phyloP scores from a whole-genome alignment of 495 filamentous ascomycete species.

The Penicillium coffeae region DNA sequence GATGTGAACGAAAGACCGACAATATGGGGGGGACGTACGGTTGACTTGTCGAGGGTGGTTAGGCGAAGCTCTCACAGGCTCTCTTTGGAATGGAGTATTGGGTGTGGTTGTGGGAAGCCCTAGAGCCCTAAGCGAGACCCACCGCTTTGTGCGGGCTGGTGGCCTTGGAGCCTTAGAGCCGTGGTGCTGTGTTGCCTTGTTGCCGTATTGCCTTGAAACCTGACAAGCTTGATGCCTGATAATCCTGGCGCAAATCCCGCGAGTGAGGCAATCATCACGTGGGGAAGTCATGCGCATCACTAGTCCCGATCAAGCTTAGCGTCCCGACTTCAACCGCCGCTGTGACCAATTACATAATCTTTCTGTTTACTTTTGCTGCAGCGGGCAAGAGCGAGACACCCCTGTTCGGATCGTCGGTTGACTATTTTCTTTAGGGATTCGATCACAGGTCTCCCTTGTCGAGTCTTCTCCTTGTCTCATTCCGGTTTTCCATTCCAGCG shows the following conservation, averaged over 20 bases:
- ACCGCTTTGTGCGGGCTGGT: slow-evolving; percentile 17
- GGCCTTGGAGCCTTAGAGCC: slow-evolving; percentile 5
- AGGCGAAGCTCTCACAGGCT: slow-evolving; percentile 40
- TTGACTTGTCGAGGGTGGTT: slow-evolving; percentile 47
- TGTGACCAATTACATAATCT: slow-evolving; percentile 12
- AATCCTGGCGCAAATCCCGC: neutral
- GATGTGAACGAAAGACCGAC: slow-evolving; percentile 6
- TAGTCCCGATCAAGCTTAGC: slow-evolving; percentile 10
- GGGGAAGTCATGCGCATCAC: slow-evolving; percentile 6
- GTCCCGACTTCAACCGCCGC: slow-evolving; percentile 19
- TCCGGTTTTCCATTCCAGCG: slow-evolving; percentile 12
- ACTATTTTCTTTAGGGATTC: slow-evolving; percentile 12
- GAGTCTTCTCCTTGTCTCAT: slow-evolving; percentile 11
- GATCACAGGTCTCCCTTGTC: slow-evolving; percentile 15
- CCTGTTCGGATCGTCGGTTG: slow-evolving; percentile 28
- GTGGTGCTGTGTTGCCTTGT: neutral
- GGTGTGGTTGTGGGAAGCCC: slow-evolving; percentile 46
- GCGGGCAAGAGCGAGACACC: slow-evolving; percentile 16
- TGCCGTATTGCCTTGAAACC: neutral
- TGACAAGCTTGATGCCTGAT: slow-evolving; percentile 1
- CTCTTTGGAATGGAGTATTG: slow-evolving; percentile 37
- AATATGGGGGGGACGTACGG: slow-evolving; percentile 35
- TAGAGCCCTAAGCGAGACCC: slow-evolving; percentile 45
- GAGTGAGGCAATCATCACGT: slow-evolving; percentile 4
- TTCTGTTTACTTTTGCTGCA: slow-evolving; percentile 21